Evolutionary conservation across 345 rosid species (phyloP), one percentile per base, ranked within the genome.

Genomic region (Cochlearia excelsa): DNA sequence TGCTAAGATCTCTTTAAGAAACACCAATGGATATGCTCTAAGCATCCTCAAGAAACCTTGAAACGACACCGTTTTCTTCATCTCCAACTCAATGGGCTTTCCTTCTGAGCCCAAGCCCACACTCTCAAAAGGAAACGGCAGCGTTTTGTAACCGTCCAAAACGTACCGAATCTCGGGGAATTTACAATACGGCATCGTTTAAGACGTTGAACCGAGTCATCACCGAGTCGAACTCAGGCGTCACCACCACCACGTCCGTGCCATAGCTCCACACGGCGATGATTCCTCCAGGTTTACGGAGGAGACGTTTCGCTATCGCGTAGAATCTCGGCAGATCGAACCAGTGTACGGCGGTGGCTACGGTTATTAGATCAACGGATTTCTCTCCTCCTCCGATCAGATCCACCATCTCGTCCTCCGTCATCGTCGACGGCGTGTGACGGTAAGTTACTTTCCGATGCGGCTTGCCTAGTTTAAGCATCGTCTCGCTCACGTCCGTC

Each of bases 101-200:
- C 91, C 88, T 48, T 84, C 83, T 0, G 47, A 61, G 28, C 91
- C 92, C 46, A 82, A 46, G 8, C 84, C 86, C 35, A 80, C 79
- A n/a, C 70, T 70, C 59, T 80, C 76, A 1, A 86, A 86, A 0
- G 88, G 82, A 59, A 87, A 87, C 1, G 95, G 82, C 57, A 87
- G 71, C 4, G 80, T 67, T 57, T 48, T 80, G 42, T 82, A 82
- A 0, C 73, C 80, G 33, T 76, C 71, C 3, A 75, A 54, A 16
- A 76, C 0, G 42, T 76, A 55, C 6, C 9, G 33, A 26, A 39
- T 28, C 62, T 59, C 57, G 0, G 75, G 67, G 11, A 71, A 65
- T 30, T 65, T 63, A 80, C 77, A 84, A 29, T 63, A 82, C 16
- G 83, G 81, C 9, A 79, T 40, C n/a, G 80, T 79, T 35, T 78